Evolutionary conservation across 129 eudicot genomes (phyloP), one percentile per base, ranked within the genome.

Genomic region (Sambucus nigra): DNA sequence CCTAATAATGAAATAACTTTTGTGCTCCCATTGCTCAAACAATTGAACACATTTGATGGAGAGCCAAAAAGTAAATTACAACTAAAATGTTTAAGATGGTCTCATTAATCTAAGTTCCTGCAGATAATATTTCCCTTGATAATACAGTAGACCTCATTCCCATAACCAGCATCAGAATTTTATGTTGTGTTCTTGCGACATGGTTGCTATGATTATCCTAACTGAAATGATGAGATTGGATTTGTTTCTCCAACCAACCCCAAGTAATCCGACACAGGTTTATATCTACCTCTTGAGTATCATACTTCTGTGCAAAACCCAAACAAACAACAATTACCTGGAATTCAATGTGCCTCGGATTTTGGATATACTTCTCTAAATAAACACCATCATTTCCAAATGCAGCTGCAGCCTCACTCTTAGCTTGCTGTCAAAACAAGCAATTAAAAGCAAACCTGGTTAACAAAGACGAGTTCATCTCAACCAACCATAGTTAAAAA

Each of bases 341-440:
- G 69, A 88, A 88, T 57, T 91, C 98, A 55, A 91, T 91, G 65
- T 91, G 98, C 76, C 98, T 91, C 49, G 98, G 98, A 57, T 91
- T 91, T 64, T 68, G 80, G 48, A 91, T 77, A 63, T 61, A 85
- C 69, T 91, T 91, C 78, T 91, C 98, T 69, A 91, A 79, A 73
- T 91, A 91, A 64, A 79, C 89, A 61, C 98, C 98, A 72, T 85
- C 98, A 60, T 85, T 91, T 51, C 98, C 98, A 68, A 91, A 91
- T 29, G 98, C 98, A 74, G 98, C 98, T 23, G 94, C 98, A 63
- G 98, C 98, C 80, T 91, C 98, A 72, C 81, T 91, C 70, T 91
- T 68, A 65, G 98, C 98, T 82, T 77, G 86, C 95, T 91, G 60
- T 61, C 38, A 59, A 23, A 14, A 73, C 11, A 16, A 56, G 39